Evolutionary conservation across 768 basidiomycete species (phyloP).

Genomic region (Lactarius quietus): DNA sequence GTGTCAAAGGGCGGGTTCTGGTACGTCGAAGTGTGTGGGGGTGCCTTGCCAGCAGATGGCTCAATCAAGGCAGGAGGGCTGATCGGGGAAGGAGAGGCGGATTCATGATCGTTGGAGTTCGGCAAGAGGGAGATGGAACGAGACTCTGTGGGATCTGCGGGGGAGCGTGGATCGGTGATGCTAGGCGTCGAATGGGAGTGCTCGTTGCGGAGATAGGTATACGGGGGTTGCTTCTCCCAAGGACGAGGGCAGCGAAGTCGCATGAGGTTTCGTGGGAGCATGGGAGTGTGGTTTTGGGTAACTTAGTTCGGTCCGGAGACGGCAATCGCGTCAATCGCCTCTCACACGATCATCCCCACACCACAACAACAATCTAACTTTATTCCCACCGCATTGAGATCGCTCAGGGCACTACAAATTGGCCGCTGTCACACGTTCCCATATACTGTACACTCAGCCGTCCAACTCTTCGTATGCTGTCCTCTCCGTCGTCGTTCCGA

Average conservation of each 20-base stretch:
- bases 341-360: not conserved
- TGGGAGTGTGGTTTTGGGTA: not conserved
- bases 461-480: not conserved
- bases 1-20: slow-evolving; percentile 79
- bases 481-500: not conserved
- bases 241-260: slow-evolving; percentile 7
- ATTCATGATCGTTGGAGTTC: not conserved
- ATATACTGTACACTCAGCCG: not conserved
- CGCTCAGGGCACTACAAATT: not conserved
- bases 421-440: not conserved
- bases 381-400: not conserved
- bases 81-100: slow-evolving; percentile 6
- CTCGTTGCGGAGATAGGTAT: slow-evolving; percentile 7
- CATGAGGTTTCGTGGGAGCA: slow-evolving; percentile 14
- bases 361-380: not conserved
- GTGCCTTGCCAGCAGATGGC: not conserved
- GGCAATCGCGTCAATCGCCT: too few relatives aligned
- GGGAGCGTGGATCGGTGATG: slow-evolving; percentile 3
- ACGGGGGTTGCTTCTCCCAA: slow-evolving; percentile 9
- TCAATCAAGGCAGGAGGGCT: slow-evolving; percentile 16
- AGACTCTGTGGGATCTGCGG: slow-evolving; percentile 4
- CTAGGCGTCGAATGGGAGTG: not conserved
- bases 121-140: slow-evolving; percentile 16
- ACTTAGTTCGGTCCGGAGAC: not conserved
- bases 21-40: slow-evolving; percentile 39